Evolutionary conservation across 2,329 filamentous ascomycete genomes (phyloP), one percentile per base, ranked within the genome.

Genomic region (Cordyceps farinosa): DNA sequence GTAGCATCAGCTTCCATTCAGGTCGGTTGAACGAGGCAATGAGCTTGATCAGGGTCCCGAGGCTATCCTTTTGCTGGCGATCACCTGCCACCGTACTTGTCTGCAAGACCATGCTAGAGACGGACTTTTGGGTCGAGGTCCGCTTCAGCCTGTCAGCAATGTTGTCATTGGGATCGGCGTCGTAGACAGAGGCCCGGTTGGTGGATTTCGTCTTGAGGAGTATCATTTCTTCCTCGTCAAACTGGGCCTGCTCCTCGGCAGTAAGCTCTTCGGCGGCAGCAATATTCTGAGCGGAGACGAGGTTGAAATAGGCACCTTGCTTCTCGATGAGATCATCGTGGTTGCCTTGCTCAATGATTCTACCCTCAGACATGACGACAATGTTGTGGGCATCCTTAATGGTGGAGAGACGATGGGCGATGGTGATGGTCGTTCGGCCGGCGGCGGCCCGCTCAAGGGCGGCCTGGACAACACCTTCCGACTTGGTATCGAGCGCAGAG

Each of bases 381-480:
- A 99, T 99, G 71, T 97, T 97, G 75, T 98, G 90, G 0, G 94
- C 94, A 66, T 92, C 88, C 75, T 88, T 92, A 79, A 99, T 97
- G 6, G 95, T 99, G 0, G 92, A 97, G 9, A 99, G 82, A 68
- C 94, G 89, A 78, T 99, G 95, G 50, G 95, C 95, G 75, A 99
- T 98, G 7, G 93, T 91, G 69, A 98, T 97, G 2, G 95, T 98
- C 0, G 95, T 99, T 61, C 95, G 86, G 30, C 93, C 94, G 66
- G 90, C 84, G 1, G 92, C 85, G 32, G 94, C 95, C 56, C 86
- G 89, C 70, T 98, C 93, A 9, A 99, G 83, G 22, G 95, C 95
- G 48, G 91, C 91, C 75, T 98, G 95, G 1, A 99, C 94, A 10
- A 96, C 90, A 52, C 91, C 92, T 77, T 99, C 95, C 0, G 92